These are phyloP conservation scores for Aquanectria penicillioides DNA, from an alignment of 2,329 filamentous ascomycete genomes.

Conservation along the genomic window DNA sequence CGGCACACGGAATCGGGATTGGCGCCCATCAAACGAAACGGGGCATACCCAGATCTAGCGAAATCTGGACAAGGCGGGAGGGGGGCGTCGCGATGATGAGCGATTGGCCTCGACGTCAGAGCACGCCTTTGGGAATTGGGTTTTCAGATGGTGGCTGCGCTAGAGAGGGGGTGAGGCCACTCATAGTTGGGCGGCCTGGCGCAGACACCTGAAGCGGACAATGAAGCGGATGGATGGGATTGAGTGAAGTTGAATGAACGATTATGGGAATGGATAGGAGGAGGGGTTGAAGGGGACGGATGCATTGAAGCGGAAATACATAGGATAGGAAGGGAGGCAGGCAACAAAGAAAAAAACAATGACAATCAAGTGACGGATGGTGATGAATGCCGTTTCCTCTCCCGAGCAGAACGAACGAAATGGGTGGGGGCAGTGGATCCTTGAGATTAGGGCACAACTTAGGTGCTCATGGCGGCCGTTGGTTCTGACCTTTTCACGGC, in stretches of 20 bases:
- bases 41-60: not conserved
- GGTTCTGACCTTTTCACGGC: too few relatives aligned
- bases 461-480: too few relatives aligned
- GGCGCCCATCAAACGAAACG: not conserved
- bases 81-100: not conserved
- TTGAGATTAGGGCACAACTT: too few relatives aligned
- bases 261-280: not conserved
- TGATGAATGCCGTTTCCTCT: too few relatives aligned
- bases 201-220: conserved; percentile 7
- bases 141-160: conserved; percentile 20
- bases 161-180: conserved; percentile 13
- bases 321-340: conserved; percentile 1
- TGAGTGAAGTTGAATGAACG: too few relatives aligned
- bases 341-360: conserved; percentile 1
- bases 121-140: not conserved
- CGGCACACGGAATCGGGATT: too few relatives aligned
- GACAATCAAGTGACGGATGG: not conserved
- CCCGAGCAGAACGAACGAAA: too few relatives aligned
- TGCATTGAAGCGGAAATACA: conserved; percentile 2
- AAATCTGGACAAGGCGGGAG: conserved; percentile 1
- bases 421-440: too few relatives aligned
- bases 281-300: not conserved
- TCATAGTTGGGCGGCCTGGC: not conserved
- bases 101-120: conserved; percentile 9
- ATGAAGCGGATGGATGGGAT: conserved; percentile 3